These are phyloP conservation scores for Trichosporon inkin DNA, from an alignment of 1,284 basidiomycete genomes.

Conservation along the genomic window DNA sequence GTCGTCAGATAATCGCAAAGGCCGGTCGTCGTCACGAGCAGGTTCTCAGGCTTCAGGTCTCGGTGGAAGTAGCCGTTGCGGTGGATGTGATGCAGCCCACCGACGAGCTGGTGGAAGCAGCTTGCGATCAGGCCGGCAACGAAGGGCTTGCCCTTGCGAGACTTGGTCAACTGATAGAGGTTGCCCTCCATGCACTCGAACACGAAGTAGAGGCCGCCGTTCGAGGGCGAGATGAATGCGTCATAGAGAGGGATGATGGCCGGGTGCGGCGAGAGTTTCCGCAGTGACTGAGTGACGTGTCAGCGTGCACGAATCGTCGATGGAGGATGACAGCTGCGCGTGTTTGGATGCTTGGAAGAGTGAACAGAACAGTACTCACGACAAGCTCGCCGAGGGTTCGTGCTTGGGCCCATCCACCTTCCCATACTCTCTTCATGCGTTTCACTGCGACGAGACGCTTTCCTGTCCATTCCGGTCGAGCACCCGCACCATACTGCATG, in stretches of 20 bases:
- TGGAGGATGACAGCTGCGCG: background rate
- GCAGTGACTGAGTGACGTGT: constrained; percentile 67
- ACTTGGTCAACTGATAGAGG: constrained; percentile 97
- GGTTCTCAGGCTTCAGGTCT: constrained; percentile 99
- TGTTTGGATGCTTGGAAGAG: background rate
- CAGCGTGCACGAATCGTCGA: background rate
- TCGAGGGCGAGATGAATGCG: constrained; percentile 88
- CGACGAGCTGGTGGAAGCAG: constrained; percentile 88
- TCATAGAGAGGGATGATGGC: constrained; percentile 99
- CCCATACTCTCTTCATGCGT: constrained; percentile 96
- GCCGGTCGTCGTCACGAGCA: constrained; percentile 99
- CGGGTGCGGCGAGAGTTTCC: constrained; percentile 87
- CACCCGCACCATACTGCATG: constrained; percentile 75
- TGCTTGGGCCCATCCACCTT: constrained; percentile 96
- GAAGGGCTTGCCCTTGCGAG: constrained; percentile 86
- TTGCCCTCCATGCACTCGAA: constrained; percentile 99
- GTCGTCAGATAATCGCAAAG: constrained; percentile 83
- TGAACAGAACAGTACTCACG: constrained; percentile 58
- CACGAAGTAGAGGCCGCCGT: constrained; percentile 96
- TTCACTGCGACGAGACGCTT: constrained; percentile 96
- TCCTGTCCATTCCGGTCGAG: constrained; percentile 87
- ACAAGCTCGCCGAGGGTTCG: constrained; percentile 92
- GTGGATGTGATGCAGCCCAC: constrained; percentile 91
- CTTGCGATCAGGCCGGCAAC: constrained; percentile 92
- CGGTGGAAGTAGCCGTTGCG: constrained; percentile 92